Base-by-base conservation (phyloP, 148 eudicot species). In the Vaccinium vitisidaea region DNA sequence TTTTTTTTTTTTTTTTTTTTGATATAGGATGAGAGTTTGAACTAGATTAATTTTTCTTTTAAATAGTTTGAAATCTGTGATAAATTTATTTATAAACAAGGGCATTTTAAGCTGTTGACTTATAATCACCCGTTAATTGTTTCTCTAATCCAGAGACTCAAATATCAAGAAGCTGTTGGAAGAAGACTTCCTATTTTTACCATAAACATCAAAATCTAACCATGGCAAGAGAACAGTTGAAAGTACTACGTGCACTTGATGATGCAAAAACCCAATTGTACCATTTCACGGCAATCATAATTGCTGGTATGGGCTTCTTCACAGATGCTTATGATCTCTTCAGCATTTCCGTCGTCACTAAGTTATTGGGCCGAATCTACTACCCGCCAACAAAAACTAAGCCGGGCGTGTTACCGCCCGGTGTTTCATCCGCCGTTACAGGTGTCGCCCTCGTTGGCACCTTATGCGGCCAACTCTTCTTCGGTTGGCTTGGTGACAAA, bases 401-500 rank as follows among this genome's bases (percentile, higher is more conserved):
- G 73, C 88, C 88, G 15, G 88, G 90, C 23, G 27, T 74, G 19
- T 59, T 88, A 9, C 88, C 90, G 6, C 86, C 88, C 1, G 54
- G 25, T 13, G 88, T 86, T 36, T 27, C 87, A 4, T 69, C 90
- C 4, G 71, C 85, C 0, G 88, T 88, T 30, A 86, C 84, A 19
- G 88, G 90, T 16, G 90, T 88, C 14, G 88, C 90, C 54, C 46
- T 84, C 9, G 48, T 84, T 16, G 93, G 93, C 5, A 91, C 92
- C 53, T 87, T 91, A 25, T 8, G 84, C 0, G 93, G 93, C 11
- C 93, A 91, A 61, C 93, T 91, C 75, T 92, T 92, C 85, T 92
- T 92, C 19, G 94, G 94, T 32, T 92, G 94, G 94, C 90, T 92
- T 5, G 94, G 93, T 11, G 93, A 91, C 77, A 88, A 91, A 52